Percentiles rank a stretch among this genome's conserved stretches.
phyloP scores from a whole-genome alignment of 106 monocot species.

The Xerophyta viscosa region DNA sequence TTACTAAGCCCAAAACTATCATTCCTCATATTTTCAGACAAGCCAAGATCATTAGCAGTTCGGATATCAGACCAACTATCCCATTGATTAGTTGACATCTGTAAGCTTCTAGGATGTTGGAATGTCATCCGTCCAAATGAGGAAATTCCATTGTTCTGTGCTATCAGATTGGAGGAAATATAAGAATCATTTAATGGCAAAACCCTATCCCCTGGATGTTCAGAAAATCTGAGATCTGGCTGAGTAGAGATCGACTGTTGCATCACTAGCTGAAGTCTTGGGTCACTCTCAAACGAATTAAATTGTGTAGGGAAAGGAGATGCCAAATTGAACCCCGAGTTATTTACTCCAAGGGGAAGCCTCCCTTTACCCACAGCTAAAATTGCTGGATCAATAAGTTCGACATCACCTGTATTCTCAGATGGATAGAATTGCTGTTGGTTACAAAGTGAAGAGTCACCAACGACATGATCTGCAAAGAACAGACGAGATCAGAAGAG shows the following conservation, averaged over 20 bases:
- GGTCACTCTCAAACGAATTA: conserved; percentile 38
- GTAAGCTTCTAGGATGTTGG: conserved; percentile 38
- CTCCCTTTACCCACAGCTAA: conserved; percentile 84
- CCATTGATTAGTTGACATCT: conserved; percentile 43
- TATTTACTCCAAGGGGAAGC: conserved; percentile 31
- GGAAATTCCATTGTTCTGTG: conserved; percentile 35
- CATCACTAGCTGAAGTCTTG: conserved; percentile 50
- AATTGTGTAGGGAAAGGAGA: conserved; percentile 35
- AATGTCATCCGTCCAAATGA: conserved; percentile 35
- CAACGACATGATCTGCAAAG: conserved; percentile 23
- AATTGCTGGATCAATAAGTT: conserved; percentile 91
- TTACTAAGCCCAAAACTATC: conserved; percentile 40
- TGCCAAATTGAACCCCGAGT: conserved; percentile 29
- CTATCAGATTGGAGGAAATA: conserved; percentile 24
- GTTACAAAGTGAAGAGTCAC: conserved; percentile 19
- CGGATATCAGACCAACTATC: conserved; percentile 52
- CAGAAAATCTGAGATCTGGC: conserved; percentile 30
- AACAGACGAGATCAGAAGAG: not conserved
- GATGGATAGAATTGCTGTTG: conserved; percentile 41
- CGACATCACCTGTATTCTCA: conserved; percentile 44
- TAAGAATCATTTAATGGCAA: conserved; percentile 50
- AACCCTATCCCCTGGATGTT: conserved; percentile 31
- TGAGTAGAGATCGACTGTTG: conserved; percentile 41
- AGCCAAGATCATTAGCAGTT: conserved; percentile 16
- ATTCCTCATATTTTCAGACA: conserved; percentile 37